A percentile compares a stretch with the other conserved stretches of the same genome.
Evolutionary conservation across 345 rosid genomes (phyloP).

Genomic region (Garcia nutans): DNA sequence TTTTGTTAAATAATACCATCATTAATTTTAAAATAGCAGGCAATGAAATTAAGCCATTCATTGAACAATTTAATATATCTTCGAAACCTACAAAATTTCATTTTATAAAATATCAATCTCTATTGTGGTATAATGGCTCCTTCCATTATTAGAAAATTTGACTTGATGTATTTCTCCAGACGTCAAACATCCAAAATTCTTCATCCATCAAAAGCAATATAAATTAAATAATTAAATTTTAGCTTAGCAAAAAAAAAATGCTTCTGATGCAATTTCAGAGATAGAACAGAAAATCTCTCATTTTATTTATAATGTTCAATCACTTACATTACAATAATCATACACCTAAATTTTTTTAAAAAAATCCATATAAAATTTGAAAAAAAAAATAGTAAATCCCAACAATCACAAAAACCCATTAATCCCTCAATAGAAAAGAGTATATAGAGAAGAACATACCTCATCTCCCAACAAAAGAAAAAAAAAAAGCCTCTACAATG

Average conservation of each 20-base stretch:
- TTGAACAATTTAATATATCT: no score
- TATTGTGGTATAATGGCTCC: neutral
- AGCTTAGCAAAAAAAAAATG: neutral
- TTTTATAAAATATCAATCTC: neutral
- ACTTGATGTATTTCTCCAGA: neutral
- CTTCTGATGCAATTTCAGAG: neutral
- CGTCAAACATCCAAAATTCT: neutral
- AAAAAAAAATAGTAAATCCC: neutral
- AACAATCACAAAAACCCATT: neutral
- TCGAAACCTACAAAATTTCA: no score
- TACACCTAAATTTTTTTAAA: neutral
- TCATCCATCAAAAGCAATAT: neutral
- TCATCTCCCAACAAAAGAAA: no score
- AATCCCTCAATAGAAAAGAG: no score
- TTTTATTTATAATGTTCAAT: neutral
- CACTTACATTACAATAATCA: neutral
- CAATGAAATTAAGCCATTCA: no score
- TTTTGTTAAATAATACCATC: no score
- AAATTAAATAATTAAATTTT: no score
- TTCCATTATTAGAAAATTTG: neutral
- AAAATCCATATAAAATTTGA: neutral
- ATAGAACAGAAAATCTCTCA: neutral
- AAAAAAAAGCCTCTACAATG: neutral
- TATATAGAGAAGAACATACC: no score
- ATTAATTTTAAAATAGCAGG: no score